Evolutionary conservation across 345 rosid species (phyloP), one percentile per base, ranked within the genome.

Genomic region (Aegle marmelos): DNA sequence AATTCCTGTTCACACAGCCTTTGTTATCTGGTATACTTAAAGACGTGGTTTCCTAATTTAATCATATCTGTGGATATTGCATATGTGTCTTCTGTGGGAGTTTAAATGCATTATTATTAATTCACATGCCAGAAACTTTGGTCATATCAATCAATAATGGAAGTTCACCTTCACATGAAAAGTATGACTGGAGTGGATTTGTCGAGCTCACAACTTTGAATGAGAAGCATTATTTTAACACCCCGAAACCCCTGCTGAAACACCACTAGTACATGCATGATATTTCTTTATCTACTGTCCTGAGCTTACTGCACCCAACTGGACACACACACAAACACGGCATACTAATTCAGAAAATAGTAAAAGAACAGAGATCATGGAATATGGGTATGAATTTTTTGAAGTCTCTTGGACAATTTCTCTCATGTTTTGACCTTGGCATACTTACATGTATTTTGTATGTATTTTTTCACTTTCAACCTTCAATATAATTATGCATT

Each of bases 1-100:
- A 61, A 28, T 54, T n/a, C 41, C 70, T 70, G 19, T 71, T 58
- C 75, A 53, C 33, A 21, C 59, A 59, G n/a, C 58, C 77, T 69
- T 10, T 80, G 6, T 59, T 36, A 59, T 41, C 70, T 41, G 30
- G 62, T 54, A 41, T 17, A 25, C 24, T 16, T 24, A 25, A 25
- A 39, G 58, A 27, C 16, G 6, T 21, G 9, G 45, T 74, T 61
- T 41, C 28, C 33, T 70, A 48, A 48, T 66, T 68, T 61, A 10
- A 25, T 68, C 48, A 57, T 80, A 21, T 56, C 41, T 22, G n/a
- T 64, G 73, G 58, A 27, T 27, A 3, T 25, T 64, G 10, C 69
- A 33, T 33, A 34, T 31, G 39, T 27, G 10, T 71, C 41, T 61
- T 34, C 37, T 48, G 36, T 56, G 4, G 24, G 9, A 27, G 33